These are phyloP conservation scores for Linnemannia hyalina DNA, from an alignment of 192 early-diverging fungal species.

Conservation along the genomic window DNA sequence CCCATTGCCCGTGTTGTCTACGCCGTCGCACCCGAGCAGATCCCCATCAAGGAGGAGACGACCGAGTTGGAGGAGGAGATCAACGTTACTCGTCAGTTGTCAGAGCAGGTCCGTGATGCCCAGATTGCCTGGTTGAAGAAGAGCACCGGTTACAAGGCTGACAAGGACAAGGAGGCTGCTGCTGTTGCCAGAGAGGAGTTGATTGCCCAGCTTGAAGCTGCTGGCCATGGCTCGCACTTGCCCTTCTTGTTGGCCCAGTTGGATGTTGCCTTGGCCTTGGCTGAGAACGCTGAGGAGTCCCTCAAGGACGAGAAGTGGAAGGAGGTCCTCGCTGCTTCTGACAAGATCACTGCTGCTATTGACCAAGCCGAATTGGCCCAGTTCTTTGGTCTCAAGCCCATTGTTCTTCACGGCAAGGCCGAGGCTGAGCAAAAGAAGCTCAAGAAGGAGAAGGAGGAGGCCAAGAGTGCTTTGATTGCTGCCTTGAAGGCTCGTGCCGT, in stretches of 20 bases:
- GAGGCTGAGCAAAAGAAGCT: conserved; percentile 68
- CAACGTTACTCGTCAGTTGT: conserved; percentile 61
- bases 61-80: conserved; percentile 64
- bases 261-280: conserved; percentile 68
- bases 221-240: conserved; percentile 70
- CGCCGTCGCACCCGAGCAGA: conserved; percentile 61
- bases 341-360: conserved; percentile 70
- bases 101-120: conserved; percentile 82
- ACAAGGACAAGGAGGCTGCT: conserved; percentile 61
- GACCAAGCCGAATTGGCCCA: conserved; percentile 73
- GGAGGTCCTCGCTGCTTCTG: conserved; percentile 64
- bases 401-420: conserved; percentile 48
- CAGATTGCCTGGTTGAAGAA: conserved; percentile 89
- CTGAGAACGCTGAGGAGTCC: conserved; percentile 60
- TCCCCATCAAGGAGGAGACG: conserved; percentile 62
- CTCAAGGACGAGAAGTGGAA: conserved; percentile 63
- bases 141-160: conserved; percentile 59
- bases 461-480: conserved; percentile 72
- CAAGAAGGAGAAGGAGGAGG: conserved; percentile 81
- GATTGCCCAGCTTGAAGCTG: conserved; percentile 69
- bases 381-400: conserved; percentile 73
- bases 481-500: conserved; percentile 76
- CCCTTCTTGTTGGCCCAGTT: conserved; percentile 67
- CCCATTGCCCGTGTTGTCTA: conserved; percentile 62
- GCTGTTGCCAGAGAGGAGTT: conserved; percentile 67